phyloP scores from a whole-genome alignment of 177 flowering plant genomes.

The Vitis hybrid region DNA sequence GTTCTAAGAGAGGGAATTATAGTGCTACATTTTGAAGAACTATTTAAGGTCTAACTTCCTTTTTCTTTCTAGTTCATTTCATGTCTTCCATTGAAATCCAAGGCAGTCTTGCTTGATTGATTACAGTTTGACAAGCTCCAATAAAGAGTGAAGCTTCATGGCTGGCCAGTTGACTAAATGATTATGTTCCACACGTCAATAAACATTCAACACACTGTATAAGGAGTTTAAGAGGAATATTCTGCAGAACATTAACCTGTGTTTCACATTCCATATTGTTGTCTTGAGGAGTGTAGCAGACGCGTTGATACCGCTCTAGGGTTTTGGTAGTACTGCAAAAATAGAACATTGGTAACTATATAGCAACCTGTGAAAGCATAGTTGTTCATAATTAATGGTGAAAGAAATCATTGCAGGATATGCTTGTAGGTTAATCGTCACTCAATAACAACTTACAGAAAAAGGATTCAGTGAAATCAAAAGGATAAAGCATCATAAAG shows the following conservation, averaged over 20 bases:
- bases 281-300: constrained; percentile 41
- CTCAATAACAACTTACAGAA: no score
- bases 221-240: not conserved
- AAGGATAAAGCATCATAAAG: no score
- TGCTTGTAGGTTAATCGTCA: not conserved
- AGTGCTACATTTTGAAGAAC: no score
- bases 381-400: not conserved
- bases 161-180: no score
- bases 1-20: no score
- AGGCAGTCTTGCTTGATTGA: not conserved
- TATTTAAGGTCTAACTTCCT: no score
- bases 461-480: no score
- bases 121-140: no score
- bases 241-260: constrained; percentile 34
- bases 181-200: not conserved
- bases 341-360: not conserved
- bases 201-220: not conserved
- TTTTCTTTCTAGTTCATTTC: no score
- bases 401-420: not conserved
- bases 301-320: constrained; percentile 56
- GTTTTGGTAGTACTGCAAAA: constrained; percentile 41
- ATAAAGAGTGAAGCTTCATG: not conserved
- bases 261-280: constrained; percentile 41
- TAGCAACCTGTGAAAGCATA: not conserved
- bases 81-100: no score